phyloP scores from a whole-genome alignment of 305 asterid species.

The Stenogyne calaminthoides region DNA sequence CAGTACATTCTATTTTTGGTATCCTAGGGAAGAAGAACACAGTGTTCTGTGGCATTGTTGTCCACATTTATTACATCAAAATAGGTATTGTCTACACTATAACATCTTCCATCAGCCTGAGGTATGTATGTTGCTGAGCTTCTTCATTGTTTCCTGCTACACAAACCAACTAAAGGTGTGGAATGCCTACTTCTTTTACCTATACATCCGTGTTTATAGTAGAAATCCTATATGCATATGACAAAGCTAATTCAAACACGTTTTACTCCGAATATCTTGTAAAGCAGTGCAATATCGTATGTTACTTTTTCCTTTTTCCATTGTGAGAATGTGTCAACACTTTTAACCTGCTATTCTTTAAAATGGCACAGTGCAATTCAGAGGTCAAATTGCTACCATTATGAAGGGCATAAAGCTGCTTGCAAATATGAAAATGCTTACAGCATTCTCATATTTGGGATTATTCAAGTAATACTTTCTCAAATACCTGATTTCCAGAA shows the following conservation, averaged over 20 bases:
- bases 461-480: slow-evolving; percentile 57
- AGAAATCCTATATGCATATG: neutral
- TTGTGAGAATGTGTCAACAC: neutral
- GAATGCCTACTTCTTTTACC: neutral
- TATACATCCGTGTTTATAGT: neutral
- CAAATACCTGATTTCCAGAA: slow-evolving; percentile 73
- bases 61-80: slow-evolving; percentile 59
- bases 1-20: neutral
- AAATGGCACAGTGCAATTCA: slow-evolving; percentile 66
- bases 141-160: neutral
- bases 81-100: slow-evolving; percentile 70
- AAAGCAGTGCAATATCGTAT: neutral
- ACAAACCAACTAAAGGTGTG: neutral
- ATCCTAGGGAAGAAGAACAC: slow-evolving; percentile 62
- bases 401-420: slow-evolving; percentile 54
- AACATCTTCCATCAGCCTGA: slow-evolving; percentile 66
- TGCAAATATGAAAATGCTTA: slow-evolving; percentile 45
- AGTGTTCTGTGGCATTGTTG: slow-evolving; percentile 57
- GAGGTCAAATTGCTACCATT: slow-evolving; percentile 69
- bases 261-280: neutral
- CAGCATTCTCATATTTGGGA: slow-evolving; percentile 66
- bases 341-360: neutral
- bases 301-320: neutral
- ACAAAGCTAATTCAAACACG: neutral
- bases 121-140: slow-evolving; percentile 46